A percentile compares a stretch with the other conserved stretches of the same genome.
Evolutionary conservation across 306 rosid species (phyloP).

Genomic region (Glycine soja): DNA sequence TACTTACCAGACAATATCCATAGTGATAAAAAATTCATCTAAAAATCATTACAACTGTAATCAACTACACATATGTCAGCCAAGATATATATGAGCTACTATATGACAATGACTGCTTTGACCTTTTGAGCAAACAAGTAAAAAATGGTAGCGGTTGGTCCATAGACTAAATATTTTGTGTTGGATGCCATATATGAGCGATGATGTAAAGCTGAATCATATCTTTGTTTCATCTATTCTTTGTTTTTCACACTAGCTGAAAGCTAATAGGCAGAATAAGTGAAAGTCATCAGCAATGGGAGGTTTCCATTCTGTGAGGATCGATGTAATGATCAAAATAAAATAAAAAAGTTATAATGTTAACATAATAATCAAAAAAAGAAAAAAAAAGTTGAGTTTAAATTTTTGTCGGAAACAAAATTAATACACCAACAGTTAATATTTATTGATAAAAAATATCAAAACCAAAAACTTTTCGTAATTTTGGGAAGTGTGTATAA

Average conservation of each 20-base stretch:
- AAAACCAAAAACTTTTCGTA: background rate
- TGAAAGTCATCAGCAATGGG: background rate
- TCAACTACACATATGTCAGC: conserved; percentile 40
- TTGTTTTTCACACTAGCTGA: conserved; percentile 35
- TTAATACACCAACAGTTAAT: too few relatives aligned
- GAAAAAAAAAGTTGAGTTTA: too few relatives aligned
- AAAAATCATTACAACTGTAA: conserved; percentile 57
- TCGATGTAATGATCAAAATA: background rate
- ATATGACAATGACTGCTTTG: conserved; percentile 31
- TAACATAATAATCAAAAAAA: too few relatives aligned
- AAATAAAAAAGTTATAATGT: too few relatives aligned
- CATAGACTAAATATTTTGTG: conserved; percentile 16
- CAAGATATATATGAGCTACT: background rate
- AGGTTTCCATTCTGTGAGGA: background rate
- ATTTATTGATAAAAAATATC: background rate
- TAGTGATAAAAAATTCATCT: conserved; percentile 57
- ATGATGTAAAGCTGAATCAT: conserved; percentile 11
- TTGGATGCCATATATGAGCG: background rate
- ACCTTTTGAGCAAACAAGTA: conserved; percentile 45
- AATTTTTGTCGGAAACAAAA: too few relatives aligned
- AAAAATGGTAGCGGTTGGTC: conserved; percentile 33
- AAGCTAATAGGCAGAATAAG: background rate
- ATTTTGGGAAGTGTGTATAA: background rate
- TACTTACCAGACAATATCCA: conserved; percentile 55
- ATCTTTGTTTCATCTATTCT: conserved; percentile 22